Evolutionary conservation across 805 yeast genomes (phyloP).

Genomic region (Candida fluviatilis): DNA sequence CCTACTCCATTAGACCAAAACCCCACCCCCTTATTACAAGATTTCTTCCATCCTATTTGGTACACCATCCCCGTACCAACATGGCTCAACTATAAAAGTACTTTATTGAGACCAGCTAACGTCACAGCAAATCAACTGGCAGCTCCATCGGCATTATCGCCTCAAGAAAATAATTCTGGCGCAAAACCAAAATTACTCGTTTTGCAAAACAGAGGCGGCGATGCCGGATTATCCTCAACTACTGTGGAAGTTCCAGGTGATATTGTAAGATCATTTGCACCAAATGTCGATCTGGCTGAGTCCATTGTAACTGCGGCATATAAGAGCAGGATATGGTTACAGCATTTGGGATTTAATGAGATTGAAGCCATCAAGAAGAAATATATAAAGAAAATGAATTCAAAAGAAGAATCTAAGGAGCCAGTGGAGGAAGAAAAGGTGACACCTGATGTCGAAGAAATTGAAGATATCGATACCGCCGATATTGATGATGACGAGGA

Average conservation of each 20-base stretch:
- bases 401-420: constrained; percentile 3
- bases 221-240: constrained; percentile 4
- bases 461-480: constrained; percentile 2
- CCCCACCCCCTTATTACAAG: constrained; percentile 33
- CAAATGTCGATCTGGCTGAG: constrained; percentile 29
- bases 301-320: constrained; percentile 28
- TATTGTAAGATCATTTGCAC: constrained; percentile 32
- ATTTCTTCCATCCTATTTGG: constrained; percentile 44
- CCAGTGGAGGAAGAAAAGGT: constrained; percentile 13
- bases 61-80: constrained; percentile 40
- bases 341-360: constrained; percentile 33
- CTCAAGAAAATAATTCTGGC: constrained; percentile 5
- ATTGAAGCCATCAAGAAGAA: constrained; percentile 22
- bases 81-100: constrained; percentile 35
- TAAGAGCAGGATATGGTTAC: constrained; percentile 35
- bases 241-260: constrained; percentile 9
- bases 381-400: constrained; percentile 11
- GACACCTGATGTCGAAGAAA: constrained; percentile 9
- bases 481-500: constrained; percentile 2
- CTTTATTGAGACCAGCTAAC: constrained; percentile 18
- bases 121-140: constrained; percentile 2
- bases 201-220: constrained; percentile 8
- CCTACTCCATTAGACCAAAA: constrained; percentile 28
- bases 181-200: constrained; percentile 13
- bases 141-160: constrained; percentile 4